Conservation (phyloP, 2,329 filamentous ascomycete genomes). For the Bretziella fagacearum region DNA sequence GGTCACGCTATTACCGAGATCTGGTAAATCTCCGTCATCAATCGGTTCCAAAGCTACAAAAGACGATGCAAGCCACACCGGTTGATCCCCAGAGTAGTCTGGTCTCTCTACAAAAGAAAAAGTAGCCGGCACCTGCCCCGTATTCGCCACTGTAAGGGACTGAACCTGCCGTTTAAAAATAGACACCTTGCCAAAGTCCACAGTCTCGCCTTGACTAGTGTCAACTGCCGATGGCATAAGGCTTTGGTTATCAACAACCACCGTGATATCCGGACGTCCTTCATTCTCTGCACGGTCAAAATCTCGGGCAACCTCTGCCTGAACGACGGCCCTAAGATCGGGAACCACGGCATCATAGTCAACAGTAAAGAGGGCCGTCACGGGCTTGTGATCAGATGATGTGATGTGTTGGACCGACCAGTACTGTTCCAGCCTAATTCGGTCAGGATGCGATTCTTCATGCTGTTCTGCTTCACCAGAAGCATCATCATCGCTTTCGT, state of each 20-base stretch:
- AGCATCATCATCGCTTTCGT: conserved; percentile 7
- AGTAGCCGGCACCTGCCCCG: conserved; percentile 61
- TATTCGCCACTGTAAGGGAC: conserved; percentile 77
- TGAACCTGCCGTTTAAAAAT: conserved; percentile 50
- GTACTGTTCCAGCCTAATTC: conserved; percentile 48
- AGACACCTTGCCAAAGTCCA: conserved; percentile 63
- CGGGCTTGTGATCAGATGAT: conserved; percentile 90
- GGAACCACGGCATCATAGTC: conserved; percentile 77
- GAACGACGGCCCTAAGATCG: conserved; percentile 64
- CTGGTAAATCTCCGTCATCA: conserved; percentile 21
- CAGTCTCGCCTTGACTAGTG: conserved; percentile 32
- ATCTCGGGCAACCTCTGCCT: conserved; percentile 73
- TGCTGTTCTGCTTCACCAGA: background rate
- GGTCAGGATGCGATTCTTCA: conserved; percentile 14
- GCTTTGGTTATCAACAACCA: conserved; percentile 55
- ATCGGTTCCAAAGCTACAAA: conserved; percentile 36
- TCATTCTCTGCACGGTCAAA: conserved; percentile 88
- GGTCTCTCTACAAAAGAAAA: conserved; percentile 68
- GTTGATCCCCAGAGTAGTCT: conserved; percentile 25
- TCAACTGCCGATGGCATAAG: conserved; percentile 15
- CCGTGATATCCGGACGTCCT: conserved; percentile 60
- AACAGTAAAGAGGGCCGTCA: conserved; percentile 67
- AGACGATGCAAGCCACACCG: conserved; percentile 53
- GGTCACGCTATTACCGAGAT: conserved; percentile 36
- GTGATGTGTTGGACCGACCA: conserved; percentile 75